phyloP scores from a whole-genome alignment of 2,329 filamentous ascomycete species.

The Fusarium sp. region DNA sequence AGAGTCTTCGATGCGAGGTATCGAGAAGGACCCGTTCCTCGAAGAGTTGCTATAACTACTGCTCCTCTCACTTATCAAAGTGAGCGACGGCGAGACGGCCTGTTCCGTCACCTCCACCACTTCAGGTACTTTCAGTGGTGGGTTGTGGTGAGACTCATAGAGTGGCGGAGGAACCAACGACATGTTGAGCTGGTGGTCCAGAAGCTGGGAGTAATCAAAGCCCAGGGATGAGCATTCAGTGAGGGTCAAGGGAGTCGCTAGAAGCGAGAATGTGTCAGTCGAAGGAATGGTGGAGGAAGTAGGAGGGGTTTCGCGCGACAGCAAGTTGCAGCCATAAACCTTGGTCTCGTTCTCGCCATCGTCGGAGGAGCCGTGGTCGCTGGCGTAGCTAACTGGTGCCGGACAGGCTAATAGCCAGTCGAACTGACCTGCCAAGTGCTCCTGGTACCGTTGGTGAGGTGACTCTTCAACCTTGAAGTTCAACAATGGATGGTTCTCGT shows the following conservation, averaged over 20 bases:
- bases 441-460: slow-evolving; percentile 52
- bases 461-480: slow-evolving; percentile 38
- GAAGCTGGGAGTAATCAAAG: slow-evolving; percentile 28
- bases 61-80: slow-evolving; percentile 47
- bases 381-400: slow-evolving; percentile 42
- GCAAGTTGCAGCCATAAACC: slow-evolving; percentile 66
- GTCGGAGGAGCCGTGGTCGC: slow-evolving; percentile 23
- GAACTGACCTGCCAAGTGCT: slow-evolving; percentile 62
- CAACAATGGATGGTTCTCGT: slow-evolving; percentile 41
- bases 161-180: slow-evolving; percentile 41
- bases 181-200: slow-evolving; percentile 36
- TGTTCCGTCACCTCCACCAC: slow-evolving; percentile 47
- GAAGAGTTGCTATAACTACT: slow-evolving; percentile 52
- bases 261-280: slow-evolving; percentile 58
- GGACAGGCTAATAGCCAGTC: slow-evolving; percentile 61
- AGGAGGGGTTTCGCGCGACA: slow-evolving; percentile 52
- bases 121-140: slow-evolving; percentile 47
- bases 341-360: slow-evolving; percentile 40
- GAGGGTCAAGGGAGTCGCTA: slow-evolving; percentile 59
- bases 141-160: slow-evolving; percentile 34
- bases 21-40: slow-evolving; percentile 47
- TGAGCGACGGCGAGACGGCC: slow-evolving; percentile 50
- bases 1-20: slow-evolving; percentile 71
- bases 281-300: slow-evolving; percentile 23
- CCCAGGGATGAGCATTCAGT: slow-evolving; percentile 34